Percentiles rank a stretch among this genome's conserved stretches.
These are phyloP conservation scores for Solanum hybrid DNA, from an alignment of 305 asterid species.

Conservation along the genomic window DNA sequence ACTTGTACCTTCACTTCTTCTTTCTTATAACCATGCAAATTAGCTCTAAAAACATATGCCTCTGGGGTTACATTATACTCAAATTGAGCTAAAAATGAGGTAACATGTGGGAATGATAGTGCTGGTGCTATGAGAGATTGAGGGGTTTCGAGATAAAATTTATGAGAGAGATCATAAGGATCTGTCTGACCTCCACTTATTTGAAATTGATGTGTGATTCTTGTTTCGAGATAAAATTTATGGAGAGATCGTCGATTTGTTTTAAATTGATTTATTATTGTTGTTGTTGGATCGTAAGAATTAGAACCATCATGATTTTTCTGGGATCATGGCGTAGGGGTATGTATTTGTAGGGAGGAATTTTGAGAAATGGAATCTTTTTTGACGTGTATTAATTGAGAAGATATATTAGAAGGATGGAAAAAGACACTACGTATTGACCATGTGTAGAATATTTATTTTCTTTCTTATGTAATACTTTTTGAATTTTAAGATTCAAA, in stretches of 20 bases:
- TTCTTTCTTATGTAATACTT: not conserved
- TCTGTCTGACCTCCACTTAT: not conserved
- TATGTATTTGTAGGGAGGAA: not conserved
- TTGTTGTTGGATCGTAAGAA: not conserved
- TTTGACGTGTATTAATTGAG: not conserved
- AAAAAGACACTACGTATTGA: too few species aligned
- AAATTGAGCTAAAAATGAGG: not conserved
- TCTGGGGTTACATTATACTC: slow-evolving; percentile 22
- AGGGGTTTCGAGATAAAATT: not conserved
- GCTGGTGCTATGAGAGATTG: not conserved
- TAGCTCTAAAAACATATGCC: slow-evolving; percentile 15
- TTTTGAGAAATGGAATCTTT: not conserved
- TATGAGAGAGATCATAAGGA: not conserved
- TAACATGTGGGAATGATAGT: not conserved
- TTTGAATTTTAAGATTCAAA: not conserved
- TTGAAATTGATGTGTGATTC: not conserved
- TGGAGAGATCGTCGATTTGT: too few species aligned
- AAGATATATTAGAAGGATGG: not conserved
- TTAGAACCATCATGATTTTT: not conserved
- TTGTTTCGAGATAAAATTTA: too few species aligned
- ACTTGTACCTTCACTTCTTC: slow-evolving; percentile 22
- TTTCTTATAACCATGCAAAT: slow-evolving; percentile 21
- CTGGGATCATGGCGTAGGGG: not conserved
- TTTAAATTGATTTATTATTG: not conserved
- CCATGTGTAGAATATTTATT: too few species aligned